These are phyloP conservation scores for Chytriomyces confervae DNA, from an alignment of 192 early-diverging fungal genomes.

Conservation along the genomic window DNA sequence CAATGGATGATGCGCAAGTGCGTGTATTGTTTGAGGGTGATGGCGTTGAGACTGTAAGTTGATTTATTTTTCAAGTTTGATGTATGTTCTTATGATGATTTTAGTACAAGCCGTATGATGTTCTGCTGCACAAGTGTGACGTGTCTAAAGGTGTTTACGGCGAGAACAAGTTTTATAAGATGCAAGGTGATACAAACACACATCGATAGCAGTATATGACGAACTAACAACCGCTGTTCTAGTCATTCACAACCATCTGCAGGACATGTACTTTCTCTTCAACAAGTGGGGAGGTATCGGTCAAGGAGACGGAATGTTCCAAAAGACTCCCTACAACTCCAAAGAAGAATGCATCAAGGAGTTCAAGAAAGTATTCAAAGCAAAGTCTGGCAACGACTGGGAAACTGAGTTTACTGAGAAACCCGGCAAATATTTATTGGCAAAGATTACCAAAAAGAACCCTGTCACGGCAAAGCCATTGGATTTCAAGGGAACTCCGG, in stretches of 20 bases:
- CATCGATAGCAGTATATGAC: no score
- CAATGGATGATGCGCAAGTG: slow-evolving; percentile 25
- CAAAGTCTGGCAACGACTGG: slow-evolving; percentile 46
- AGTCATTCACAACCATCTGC: slow-evolving; percentile 56
- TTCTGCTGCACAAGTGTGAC: slow-evolving; percentile 57
- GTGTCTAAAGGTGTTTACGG: slow-evolving; percentile 41
- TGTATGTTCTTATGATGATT: not conserved
- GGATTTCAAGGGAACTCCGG: slow-evolving; percentile 23
- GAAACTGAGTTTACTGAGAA: slow-evolving; percentile 28
- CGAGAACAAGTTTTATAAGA: slow-evolving; percentile 61
- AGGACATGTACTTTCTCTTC: slow-evolving; percentile 42
- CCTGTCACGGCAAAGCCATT: slow-evolving; percentile 30
- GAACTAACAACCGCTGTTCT: not conserved
- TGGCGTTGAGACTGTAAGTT: slow-evolving; percentile 25
- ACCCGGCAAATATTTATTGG: slow-evolving; percentile 38
- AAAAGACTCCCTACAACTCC: slow-evolving; percentile 41
- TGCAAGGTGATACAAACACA: slow-evolving; percentile 41
- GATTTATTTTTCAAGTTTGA: not conserved
- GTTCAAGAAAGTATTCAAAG: slow-evolving; percentile 48
- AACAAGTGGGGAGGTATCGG: slow-evolving; percentile 41
- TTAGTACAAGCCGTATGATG: slow-evolving; percentile 44
- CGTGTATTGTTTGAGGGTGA: slow-evolving; percentile 31
- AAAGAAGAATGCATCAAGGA: slow-evolving; percentile 38
- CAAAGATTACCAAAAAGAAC: slow-evolving; percentile 4
- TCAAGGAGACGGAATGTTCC: not conserved